Conservation (phyloP, 495 filamentous ascomycete species). For the Trichocladium uniseriatum region DNA sequence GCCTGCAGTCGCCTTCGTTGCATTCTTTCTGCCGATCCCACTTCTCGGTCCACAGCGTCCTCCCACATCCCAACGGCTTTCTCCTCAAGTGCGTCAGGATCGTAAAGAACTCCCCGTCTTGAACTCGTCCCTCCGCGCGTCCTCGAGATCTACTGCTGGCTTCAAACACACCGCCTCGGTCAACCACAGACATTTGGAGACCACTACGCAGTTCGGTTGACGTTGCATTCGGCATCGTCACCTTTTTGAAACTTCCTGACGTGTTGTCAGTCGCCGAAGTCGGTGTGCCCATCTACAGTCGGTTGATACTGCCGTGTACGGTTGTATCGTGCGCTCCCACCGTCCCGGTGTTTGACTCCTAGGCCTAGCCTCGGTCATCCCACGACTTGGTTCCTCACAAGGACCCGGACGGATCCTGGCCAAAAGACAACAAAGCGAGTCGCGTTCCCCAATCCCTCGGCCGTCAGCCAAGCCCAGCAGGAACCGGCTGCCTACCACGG, state of each 20-base stretch:
- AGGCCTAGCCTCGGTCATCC: slow-evolving; percentile 1
- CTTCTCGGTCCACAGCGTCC: slow-evolving; percentile 4
- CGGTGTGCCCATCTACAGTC: slow-evolving; percentile 1
- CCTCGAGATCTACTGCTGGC: not conserved
- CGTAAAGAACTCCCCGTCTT: too few relatives aligned
- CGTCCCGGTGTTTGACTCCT: not conserved
- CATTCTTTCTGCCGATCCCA: slow-evolving; percentile 20
- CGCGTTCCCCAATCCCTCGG: not conserved
- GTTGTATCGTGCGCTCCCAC: not conserved
- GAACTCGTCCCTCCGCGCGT: too few relatives aligned
- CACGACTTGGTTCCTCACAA: not conserved
- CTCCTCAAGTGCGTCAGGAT: not conserved
- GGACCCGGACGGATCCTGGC: not conserved
- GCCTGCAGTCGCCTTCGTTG: slow-evolving; percentile 7
- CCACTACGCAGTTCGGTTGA: not conserved
- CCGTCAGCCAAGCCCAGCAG: not conserved
- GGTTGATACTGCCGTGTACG: slow-evolving; percentile 6
- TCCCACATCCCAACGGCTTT: not conserved
- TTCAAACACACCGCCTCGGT: not conserved
- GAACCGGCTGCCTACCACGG: slow-evolving; percentile 1
- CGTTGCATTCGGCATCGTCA: slow-evolving; percentile 23
- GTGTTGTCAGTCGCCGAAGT: slow-evolving; percentile 17
- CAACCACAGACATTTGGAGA: too few relatives aligned
- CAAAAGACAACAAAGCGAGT: not conserved
- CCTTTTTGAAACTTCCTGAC: slow-evolving; percentile 27